Percentiles rank a stretch among this genome's conserved stretches.
Conservation (phyloP, 108 stramenopile species). For the Heterococcus sp. region DNA sequence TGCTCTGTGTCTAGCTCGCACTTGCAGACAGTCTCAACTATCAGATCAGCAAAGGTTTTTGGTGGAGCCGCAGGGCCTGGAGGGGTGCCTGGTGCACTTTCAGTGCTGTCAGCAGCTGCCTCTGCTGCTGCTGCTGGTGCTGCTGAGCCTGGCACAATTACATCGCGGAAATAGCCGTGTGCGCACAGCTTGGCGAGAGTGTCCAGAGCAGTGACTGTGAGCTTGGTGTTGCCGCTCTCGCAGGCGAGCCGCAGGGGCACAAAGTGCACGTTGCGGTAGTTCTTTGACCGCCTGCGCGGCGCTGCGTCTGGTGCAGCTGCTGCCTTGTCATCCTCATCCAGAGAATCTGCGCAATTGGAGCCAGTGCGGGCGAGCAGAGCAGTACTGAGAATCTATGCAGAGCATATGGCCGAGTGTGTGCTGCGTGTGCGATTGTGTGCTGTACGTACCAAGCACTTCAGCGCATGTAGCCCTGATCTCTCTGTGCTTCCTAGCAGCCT, state of each 20-base stretch:
- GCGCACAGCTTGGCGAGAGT: slow-evolving; percentile 56
- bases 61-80: background rate
- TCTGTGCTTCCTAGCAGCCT: background rate
- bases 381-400: background rate
- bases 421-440: background rate
- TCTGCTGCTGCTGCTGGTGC: background rate
- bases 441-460: background rate
- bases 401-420: background rate
- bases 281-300: background rate
- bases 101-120: background rate
- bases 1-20: slow-evolving; percentile 59
- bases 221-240: slow-evolving; percentile 28
- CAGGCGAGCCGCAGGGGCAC: slow-evolving; percentile 51
- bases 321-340: slow-evolving; percentile 1
- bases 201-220: slow-evolving; percentile 57
- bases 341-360: background rate
- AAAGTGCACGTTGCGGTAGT: slow-evolving; percentile 49
- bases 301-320: slow-evolving; percentile 2
- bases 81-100: background rate
- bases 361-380: background rate
- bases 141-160: background rate
- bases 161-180: slow-evolving; percentile 29
- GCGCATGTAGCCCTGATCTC: background rate
- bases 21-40: slow-evolving; percentile 39
- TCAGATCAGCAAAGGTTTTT: background rate